Evolutionary conservation across 768 basidiomycete genomes (phyloP), one percentile per base, ranked within the genome.

Genomic region (Inosperma sp.): DNA sequence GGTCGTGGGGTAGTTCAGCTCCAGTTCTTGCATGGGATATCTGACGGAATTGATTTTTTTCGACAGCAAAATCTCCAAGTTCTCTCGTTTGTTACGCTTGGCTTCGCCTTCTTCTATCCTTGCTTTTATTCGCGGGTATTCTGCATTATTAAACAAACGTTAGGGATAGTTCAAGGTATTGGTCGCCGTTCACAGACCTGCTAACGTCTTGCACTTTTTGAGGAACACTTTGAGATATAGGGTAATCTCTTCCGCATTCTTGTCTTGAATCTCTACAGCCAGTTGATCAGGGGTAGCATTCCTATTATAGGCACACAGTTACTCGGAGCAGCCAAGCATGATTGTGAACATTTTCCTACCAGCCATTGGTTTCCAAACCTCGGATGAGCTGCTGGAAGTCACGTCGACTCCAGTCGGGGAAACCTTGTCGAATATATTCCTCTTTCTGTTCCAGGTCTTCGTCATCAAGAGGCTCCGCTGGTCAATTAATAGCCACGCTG

Each of bases 21-120:
- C 89, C 41, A 99, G 83, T 67, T 96, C 94, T 65, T 98, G 95
- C 85, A 98, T 93, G 1, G 96, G 96, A 67, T 86, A 92, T 31
- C 80, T 76, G 51, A 90, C 86, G 2, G 86, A 86, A 17, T 73
- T 73, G 59, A 98, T 88, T 66, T 97, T 97, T 62, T 82, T 79
- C 45, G 82, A 72, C 25, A 98, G 80, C 7, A 94, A 80, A 26
- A 79, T 76, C 57, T 89, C 84, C 13, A 88, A 79, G 59, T 88
- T 87, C 47, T 86, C 86, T 4, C 88, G 82, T 61, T 91, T 90
- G 63, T 84, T 86, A 26, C 93, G 88, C 63, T 92, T 93, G 3
- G 85, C 84, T 62, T 95, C 92, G 25, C 93, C 94, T 61, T 91
- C 87, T 17, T 83, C 72, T 55, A 97, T 91, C 50, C 92, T 85